Evolutionary conservation across 768 basidiomycete species (phyloP).

Genomic region (Auricularia sp.): DNA sequence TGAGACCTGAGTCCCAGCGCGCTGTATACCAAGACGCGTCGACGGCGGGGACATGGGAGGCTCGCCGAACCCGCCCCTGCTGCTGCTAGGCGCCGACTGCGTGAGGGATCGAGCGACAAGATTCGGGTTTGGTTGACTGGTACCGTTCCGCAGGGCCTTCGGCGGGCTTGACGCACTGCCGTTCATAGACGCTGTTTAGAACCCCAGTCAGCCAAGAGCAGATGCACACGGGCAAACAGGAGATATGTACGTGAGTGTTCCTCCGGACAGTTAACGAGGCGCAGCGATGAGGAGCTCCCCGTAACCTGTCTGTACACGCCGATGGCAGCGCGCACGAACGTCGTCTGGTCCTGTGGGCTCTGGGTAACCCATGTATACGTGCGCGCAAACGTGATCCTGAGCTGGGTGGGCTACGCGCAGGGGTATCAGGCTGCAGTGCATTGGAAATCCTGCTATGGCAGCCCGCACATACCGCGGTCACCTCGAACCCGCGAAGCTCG

Average conservation of each 20-base stretch:
- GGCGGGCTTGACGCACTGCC: background rate
- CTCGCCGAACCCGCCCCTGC: background rate
- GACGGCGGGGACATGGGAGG: background rate
- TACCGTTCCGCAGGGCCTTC: background rate
- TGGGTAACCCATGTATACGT: conserved; percentile 90
- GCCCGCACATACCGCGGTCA: conserved; percentile 50
- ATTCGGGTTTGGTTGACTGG: background rate
- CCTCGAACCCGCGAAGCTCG: conserved; percentile 73
- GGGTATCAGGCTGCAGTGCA: conserved; percentile 12
- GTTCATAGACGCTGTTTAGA: background rate
- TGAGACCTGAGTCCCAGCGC: background rate
- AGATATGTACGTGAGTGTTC: background rate
- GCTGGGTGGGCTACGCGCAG: conserved; percentile 40
- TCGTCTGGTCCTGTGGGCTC: conserved; percentile 53
- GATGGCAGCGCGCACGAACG: conserved; percentile 59
- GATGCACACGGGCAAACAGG: background rate
- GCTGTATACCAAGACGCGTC: background rate
- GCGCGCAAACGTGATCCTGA: conserved; percentile 80
- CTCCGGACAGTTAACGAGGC: background rate
- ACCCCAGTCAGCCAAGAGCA: background rate
- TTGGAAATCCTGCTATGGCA: conserved; percentile 9
- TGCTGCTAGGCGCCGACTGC: background rate
- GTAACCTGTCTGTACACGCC: conserved; percentile 28
- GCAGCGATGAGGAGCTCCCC: conserved; percentile 6
- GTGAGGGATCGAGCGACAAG: background rate